Percentiles rank a stretch among this genome's conserved stretches.
These are phyloP conservation scores for Xerocomus cyaneibrunnescens DNA, from an alignment of 1,284 basidiomycete genomes.

Conservation along the genomic window DNA sequence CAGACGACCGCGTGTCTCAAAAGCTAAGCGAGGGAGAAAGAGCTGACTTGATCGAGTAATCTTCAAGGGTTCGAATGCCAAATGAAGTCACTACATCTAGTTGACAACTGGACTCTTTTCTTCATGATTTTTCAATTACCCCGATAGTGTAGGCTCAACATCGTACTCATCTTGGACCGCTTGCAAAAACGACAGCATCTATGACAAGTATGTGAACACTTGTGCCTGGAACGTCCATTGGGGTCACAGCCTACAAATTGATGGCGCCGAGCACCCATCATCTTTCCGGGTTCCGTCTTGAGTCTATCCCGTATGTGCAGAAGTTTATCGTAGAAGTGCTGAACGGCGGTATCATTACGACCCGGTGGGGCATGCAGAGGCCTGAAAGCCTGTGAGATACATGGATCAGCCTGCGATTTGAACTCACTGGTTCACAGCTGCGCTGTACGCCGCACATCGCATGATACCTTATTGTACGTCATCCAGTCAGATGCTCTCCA, in stretches of 20 bases:
- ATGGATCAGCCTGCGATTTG: neutral
- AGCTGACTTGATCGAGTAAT: neutral
- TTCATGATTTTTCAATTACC: neutral
- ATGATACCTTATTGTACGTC: conserved; percentile 61
- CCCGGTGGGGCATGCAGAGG: conserved; percentile 63
- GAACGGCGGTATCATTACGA: conserved; percentile 63
- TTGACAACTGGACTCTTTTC: neutral
- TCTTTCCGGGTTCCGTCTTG: conserved; percentile 72
- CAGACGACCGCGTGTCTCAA: neutral
- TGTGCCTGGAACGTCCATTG: neutral
- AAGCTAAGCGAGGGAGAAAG: neutral
- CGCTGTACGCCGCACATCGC: conserved; percentile 83
- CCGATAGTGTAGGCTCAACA: conserved; percentile 1
- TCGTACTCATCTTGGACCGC: conserved; percentile 49
- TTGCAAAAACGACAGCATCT: conserved; percentile 58
- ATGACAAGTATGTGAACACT: conserved; percentile 8
- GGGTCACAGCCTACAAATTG: conserved; percentile 54
- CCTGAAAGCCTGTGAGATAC: conserved; percentile 36
- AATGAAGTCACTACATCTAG: neutral
- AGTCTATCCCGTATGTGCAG: conserved; percentile 71
- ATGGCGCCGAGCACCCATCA: conserved; percentile 73
- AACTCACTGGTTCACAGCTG: conserved; percentile 59
- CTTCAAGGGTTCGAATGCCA: neutral
- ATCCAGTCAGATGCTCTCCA: neutral
- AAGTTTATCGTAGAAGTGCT: conserved; percentile 89